phyloP scores from a whole-genome alignment of 129 eudicot genomes.

The Solidago caesia region DNA sequence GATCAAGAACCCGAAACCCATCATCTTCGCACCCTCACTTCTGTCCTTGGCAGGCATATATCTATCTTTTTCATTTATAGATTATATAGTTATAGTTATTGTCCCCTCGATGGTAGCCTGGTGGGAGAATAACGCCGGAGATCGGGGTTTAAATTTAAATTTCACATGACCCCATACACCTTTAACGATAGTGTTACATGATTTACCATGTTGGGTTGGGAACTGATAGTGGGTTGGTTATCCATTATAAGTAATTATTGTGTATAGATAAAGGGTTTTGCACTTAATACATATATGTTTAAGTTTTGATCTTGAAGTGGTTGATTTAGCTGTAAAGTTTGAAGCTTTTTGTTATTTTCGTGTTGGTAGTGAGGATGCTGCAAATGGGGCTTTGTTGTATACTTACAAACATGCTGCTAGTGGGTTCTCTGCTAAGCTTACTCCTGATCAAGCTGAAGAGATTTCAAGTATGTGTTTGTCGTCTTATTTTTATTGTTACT shows the following conservation, averaged over 20 bases:
- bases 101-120: too few species aligned
- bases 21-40: constrained; percentile 67
- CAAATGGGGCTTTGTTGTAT: constrained; percentile 73
- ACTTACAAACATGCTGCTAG: constrained; percentile 88
- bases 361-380: constrained; percentile 77
- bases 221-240: too few species aligned
- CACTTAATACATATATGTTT: background rate
- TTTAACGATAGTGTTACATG: too few species aligned
- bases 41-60: constrained; percentile 68
- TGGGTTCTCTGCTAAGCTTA: constrained; percentile 90
- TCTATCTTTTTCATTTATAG: background rate
- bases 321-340: background rate
- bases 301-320: background rate
- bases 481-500: background rate
- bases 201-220: too few species aligned
- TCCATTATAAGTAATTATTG: too few species aligned
- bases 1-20: constrained; percentile 52
- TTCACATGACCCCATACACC: too few species aligned
- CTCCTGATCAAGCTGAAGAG: constrained; percentile 73
- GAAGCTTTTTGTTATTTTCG: background rate
- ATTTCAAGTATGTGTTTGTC: constrained; percentile 53
- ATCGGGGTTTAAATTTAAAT: too few species aligned
- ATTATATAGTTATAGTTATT: background rate
- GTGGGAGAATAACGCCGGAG: too few species aligned
- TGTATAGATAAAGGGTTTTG: too few species aligned